Conservation (phyloP, 73 alveolate species). For the Blepharisma japonicum region DNA sequence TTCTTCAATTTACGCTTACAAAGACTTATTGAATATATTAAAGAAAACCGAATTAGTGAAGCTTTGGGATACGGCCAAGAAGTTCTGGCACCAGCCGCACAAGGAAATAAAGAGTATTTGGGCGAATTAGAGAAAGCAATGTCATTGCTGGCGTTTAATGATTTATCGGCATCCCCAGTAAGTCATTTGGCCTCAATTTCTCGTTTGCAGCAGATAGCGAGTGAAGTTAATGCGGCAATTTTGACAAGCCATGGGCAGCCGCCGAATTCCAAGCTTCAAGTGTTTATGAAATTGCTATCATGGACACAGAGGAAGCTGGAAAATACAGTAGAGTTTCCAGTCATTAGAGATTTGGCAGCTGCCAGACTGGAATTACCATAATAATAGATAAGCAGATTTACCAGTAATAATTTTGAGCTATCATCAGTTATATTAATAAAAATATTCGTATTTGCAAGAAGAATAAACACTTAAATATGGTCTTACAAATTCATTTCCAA, state of each 20-base stretch:
- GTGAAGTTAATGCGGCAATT: conserved; percentile 31
- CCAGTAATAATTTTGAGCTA: no score
- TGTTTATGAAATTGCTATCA: conserved; percentile 31
- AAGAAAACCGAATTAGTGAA: conserved; percentile 55
- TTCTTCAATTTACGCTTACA: conserved; percentile 65
- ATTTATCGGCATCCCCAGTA: conserved; percentile 49
- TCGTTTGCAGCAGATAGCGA: conserved; percentile 28
- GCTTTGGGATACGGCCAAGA: conserved; percentile 64
- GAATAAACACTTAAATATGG: no score
- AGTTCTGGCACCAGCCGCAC: conserved; percentile 43
- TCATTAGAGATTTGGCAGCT: no score
- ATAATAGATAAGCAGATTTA: no score
- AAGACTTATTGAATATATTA: conserved; percentile 62
- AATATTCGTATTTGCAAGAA: no score
- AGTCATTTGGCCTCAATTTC: conserved; percentile 36
- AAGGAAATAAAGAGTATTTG: conserved; percentile 39
- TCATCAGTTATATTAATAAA: no score
- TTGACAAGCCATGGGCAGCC: conserved; percentile 27
- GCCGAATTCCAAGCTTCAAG: background rate
- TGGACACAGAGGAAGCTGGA: conserved; percentile 38
- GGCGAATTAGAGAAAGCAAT: conserved; percentile 70
- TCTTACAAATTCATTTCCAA: no score
- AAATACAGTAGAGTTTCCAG: conserved; percentile 21
- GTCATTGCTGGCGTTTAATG: conserved; percentile 72
- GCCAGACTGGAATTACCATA: no score